These are phyloP conservation scores for Setaria italica DNA, from an alignment of 202 grass and related monocot genomes.

Conservation along the genomic window DNA sequence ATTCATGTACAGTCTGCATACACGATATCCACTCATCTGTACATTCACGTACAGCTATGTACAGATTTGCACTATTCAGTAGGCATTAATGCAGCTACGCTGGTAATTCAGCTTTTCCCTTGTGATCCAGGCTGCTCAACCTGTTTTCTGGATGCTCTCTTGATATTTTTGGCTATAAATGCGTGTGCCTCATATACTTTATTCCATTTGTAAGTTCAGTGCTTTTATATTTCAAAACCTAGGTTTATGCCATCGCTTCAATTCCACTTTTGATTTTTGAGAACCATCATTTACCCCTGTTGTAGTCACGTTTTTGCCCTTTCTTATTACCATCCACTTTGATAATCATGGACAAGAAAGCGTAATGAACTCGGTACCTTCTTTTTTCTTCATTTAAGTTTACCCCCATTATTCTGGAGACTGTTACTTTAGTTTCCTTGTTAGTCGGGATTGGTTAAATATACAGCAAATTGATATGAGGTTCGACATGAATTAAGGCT, in stretches of 20 bases:
- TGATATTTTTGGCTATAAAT: slow-evolving; percentile 20
- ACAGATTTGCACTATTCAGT: slow-evolving; percentile 29
- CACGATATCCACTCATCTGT: slow-evolving; percentile 30
- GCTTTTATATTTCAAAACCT: background rate
- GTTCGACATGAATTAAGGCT: background rate
- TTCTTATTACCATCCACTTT: background rate
- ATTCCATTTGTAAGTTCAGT: background rate
- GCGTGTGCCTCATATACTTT: background rate
- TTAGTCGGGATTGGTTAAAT: background rate
- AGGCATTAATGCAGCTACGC: slow-evolving; percentile 20
- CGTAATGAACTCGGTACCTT: background rate
- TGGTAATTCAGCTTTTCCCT: slow-evolving; percentile 40
- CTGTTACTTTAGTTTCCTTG: background rate
- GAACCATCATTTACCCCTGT: background rate
- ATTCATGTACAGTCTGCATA: slow-evolving; percentile 13
- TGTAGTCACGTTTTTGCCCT: background rate
- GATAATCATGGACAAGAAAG: background rate
- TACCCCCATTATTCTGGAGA: background rate
- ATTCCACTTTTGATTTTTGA: background rate
- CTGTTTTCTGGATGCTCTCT: slow-evolving; percentile 6
- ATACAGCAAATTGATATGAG: background rate
- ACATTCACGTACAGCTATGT: slow-evolving; percentile 32
- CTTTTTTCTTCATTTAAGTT: background rate
- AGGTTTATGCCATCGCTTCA: background rate
- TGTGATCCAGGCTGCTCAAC: slow-evolving; percentile 19